These are phyloP conservation scores for Gypsophila paniculata DNA, from an alignment of 179 eudicot species.

Conservation along the genomic window DNA sequence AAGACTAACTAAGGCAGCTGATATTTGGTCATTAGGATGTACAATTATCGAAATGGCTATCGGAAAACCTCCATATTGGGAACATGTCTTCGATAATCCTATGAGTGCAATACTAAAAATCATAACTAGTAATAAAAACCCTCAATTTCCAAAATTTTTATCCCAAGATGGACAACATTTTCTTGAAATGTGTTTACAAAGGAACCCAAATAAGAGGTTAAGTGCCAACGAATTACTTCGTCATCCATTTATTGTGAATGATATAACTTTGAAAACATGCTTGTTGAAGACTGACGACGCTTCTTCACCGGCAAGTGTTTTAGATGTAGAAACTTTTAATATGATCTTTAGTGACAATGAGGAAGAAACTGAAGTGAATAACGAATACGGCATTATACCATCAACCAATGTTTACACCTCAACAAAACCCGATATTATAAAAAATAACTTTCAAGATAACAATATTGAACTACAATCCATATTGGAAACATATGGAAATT, in stretches of 20 bases:
- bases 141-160: conserved; percentile 40
- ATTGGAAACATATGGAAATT: conserved; percentile 2
- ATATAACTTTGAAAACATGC: not conserved
- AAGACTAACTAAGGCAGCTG: conserved; percentile 43
- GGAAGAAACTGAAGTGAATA: conserved; percentile 1
- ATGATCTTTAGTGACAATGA: conserved; percentile 17
- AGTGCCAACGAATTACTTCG: conserved; percentile 50
- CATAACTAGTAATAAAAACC: conserved; percentile 38
- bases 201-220: conserved; percentile 54
- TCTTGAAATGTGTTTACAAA: conserved; percentile 49
- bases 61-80: conserved; percentile 29
- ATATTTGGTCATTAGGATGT: conserved; percentile 68
- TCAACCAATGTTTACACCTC: not conserved
- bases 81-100: conserved; percentile 15
- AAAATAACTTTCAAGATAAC: not conserved
- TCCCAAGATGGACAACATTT: conserved; percentile 62
- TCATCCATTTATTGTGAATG: conserved; percentile 42
- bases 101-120: conserved; percentile 39
- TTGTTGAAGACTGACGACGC: not conserved
- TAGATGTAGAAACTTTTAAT: conserved; percentile 23
- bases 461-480: not conserved
- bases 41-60: conserved; percentile 61
- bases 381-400: not conserved
- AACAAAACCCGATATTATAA: not conserved
- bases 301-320: conserved; percentile 48